Conservation (phyloP, 2,329 filamentous ascomycete species). For the Fusarium xyrophilum region DNA sequence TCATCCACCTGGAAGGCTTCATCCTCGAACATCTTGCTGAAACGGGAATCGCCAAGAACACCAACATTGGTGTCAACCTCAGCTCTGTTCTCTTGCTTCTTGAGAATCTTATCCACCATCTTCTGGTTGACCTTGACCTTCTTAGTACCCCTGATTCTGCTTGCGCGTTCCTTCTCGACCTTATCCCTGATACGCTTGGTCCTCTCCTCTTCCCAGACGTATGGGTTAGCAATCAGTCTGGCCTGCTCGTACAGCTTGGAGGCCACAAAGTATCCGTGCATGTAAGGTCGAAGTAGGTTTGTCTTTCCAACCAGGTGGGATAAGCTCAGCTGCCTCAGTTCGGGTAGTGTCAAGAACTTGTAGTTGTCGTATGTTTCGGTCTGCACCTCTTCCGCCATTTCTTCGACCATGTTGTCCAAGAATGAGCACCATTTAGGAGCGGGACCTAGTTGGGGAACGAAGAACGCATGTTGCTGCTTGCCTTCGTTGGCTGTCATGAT, state of each 20-base stretch:
- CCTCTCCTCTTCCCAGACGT: slow-evolving; percentile 90
- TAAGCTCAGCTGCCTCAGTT: slow-evolving; percentile 84
- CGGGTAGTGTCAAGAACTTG: slow-evolving; percentile 92
- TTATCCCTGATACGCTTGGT: slow-evolving; percentile 92
- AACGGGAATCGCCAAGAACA: slow-evolving; percentile 83
- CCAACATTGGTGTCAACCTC: slow-evolving; percentile 66
- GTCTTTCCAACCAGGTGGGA: slow-evolving; percentile 91
- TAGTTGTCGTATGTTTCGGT: slow-evolving; percentile 97
- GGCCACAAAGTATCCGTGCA: slow-evolving; percentile 98
- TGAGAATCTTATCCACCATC: slow-evolving; percentile 75
- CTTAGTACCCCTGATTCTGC: slow-evolving; percentile 90
- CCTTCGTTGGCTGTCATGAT: slow-evolving; percentile 96
- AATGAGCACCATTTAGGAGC: slow-evolving; percentile 96
- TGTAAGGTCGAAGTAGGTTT: slow-evolving; percentile 89
- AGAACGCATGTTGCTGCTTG: slow-evolving; percentile 92
- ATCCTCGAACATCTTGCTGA: slow-evolving; percentile 88
- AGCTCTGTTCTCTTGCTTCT: slow-evolving; percentile 66
- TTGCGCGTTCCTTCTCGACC: slow-evolving; percentile 96
- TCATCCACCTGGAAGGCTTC: slow-evolving; percentile 94
- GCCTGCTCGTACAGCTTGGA: slow-evolving; percentile 97
- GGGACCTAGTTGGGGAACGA: slow-evolving; percentile 90
- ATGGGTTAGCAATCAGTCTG: slow-evolving; percentile 88
- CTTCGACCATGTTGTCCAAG: slow-evolving; percentile 96
- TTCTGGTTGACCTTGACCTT: slow-evolving; percentile 97
- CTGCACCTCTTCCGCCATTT: slow-evolving; percentile 86